Evolutionary conservation across 495 filamentous ascomycete species (phyloP).

Genomic region (Penicillium soppii): DNA sequence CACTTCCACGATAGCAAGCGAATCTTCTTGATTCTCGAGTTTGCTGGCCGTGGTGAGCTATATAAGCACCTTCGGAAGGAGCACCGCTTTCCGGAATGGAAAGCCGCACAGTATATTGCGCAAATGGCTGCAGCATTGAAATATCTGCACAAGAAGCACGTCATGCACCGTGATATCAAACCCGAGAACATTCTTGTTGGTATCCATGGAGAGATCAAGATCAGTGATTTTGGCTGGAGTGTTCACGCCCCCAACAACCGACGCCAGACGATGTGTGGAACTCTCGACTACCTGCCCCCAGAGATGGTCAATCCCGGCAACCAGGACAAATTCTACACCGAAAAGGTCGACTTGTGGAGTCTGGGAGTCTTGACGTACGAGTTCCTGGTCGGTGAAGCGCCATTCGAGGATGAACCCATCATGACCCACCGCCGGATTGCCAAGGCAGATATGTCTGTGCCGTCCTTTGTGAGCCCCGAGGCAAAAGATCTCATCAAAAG

Average conservation of each 20-base stretch:
- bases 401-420: slow-evolving; percentile 91
- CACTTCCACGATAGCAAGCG: slow-evolving; percentile 98
- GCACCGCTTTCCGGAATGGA: slow-evolving; percentile 89
- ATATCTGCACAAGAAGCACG: slow-evolving; percentile 95
- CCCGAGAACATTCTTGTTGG: slow-evolving; percentile 98
- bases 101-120: slow-evolving; percentile 95
- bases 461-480: slow-evolving; percentile 85
- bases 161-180: slow-evolving; percentile 99
- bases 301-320: slow-evolving; percentile 89
- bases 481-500: slow-evolving; percentile 89
- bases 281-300: slow-evolving; percentile 93
- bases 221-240: slow-evolving; percentile 98
- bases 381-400: slow-evolving; percentile 92
- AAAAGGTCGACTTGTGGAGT: slow-evolving; percentile 96
- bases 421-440: slow-evolving; percentile 94
- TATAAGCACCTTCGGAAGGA: slow-evolving; percentile 95
- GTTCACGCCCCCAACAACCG: slow-evolving; percentile 96
- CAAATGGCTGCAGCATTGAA: slow-evolving; percentile 94
- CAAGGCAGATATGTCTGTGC: slow-evolving; percentile 87
- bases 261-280: slow-evolving; percentile 94
- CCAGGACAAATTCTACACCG: slow-evolving; percentile 82
- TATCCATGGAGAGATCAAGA: slow-evolving; percentile 97
- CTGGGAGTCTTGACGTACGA: slow-evolving; percentile 95
- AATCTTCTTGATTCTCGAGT: slow-evolving; percentile 94
- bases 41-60: slow-evolving; percentile 90